phyloP scores from a whole-genome alignment of 2,329 filamentous ascomycete genomes.

The Penicillium psychrosexuale region DNA sequence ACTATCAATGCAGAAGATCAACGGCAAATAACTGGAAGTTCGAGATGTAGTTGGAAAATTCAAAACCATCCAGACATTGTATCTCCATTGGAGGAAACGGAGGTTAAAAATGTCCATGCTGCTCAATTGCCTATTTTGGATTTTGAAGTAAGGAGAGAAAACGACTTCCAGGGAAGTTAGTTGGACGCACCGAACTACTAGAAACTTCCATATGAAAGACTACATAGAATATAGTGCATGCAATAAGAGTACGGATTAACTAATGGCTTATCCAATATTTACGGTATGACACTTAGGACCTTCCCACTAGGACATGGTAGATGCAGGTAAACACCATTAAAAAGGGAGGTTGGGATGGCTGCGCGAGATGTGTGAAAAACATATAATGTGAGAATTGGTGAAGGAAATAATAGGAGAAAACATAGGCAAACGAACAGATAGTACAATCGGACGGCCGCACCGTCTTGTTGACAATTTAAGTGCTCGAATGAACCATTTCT shows the following conservation, averaged over 20 bases:
- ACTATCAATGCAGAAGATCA: too few species aligned
- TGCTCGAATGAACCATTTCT: slow-evolving; percentile 62
- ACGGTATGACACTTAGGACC: background rate
- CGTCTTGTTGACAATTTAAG: slow-evolving; percentile 54
- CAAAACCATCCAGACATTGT: background rate
- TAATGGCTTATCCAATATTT: background rate
- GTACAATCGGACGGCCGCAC: slow-evolving; percentile 41
- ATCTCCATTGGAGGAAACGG: background rate
- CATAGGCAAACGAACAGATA: slow-evolving; percentile 40
- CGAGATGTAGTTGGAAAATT: background rate
- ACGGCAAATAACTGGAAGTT: background rate
- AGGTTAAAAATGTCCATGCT: background rate
- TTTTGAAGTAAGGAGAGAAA: background rate
- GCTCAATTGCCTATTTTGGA: background rate
- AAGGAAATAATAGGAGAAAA: background rate
- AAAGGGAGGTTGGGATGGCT: background rate
- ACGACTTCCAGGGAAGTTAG: background rate
- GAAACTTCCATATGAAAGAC: background rate
- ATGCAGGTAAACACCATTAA: background rate
- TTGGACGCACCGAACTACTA: background rate
- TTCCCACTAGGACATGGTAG: background rate
- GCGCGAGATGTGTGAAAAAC: background rate
- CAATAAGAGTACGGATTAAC: background rate
- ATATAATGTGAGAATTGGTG: background rate
- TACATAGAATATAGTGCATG: background rate